Evolutionary conservation across 352 stramenopile species (phyloP), one percentile per base, ranked within the genome.

Genomic region (Pythium vanterpoolii): DNA sequence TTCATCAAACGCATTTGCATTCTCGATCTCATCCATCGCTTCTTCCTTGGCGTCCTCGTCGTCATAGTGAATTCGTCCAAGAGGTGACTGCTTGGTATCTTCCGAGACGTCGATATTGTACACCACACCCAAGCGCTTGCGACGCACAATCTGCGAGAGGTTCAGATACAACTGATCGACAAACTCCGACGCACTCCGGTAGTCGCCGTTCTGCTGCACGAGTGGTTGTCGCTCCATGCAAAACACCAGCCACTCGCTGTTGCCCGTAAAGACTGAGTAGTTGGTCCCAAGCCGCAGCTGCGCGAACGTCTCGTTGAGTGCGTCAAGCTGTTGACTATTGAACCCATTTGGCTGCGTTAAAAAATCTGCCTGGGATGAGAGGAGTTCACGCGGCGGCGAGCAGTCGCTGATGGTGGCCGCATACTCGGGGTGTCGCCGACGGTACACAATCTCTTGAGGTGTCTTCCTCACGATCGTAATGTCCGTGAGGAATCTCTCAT

Each of bases 61-160:
- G 10, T 48, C 51, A 28, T 59, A 59, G 10, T 59, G 33, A 21
- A 59, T 49, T 14, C 53, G 53, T 40, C 53, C 42, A 11, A 16
- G 5, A 1, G 53, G 53, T 6, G 30, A 49, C 28, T 52, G 19
- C 40, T 52, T 60, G 40, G 45, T 6, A 6, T 13, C 24, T 16
- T 52, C 40, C 9, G 40, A 7, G 11, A 23, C 13, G 21, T 52
- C 28, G 6, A 18, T 23, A 23, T 60, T 60, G 53, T 45, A 60
- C 18, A 52, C 31, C 5, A 50, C 28, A 7, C 28, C 30, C n/a
- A 59, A 27, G 18, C 51, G 51, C 38, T 50, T 47, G 16, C 43
- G 42, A 14, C 51, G 51, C 26, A 38, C 38, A 19, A 59, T 59
- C 27, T 50, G 33, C 34, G 44, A 24, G n/a, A 47, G 36, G 26